Evolutionary conservation across 2,329 filamentous ascomycete genomes (phyloP).

Genomic region (Aspergillus ochraceus): DNA sequence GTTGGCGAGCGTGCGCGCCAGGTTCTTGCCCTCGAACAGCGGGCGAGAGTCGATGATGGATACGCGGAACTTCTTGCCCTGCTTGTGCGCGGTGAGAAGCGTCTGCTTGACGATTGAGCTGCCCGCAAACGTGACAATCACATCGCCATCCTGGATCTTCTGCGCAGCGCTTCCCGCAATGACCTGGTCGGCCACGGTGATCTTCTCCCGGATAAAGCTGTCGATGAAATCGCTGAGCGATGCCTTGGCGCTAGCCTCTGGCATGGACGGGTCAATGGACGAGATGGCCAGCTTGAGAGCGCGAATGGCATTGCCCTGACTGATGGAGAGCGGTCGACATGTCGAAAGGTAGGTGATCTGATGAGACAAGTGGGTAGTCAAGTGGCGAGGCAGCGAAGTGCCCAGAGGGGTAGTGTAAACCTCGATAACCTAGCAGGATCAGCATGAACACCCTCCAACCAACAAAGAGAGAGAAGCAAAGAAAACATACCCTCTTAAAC

Average conservation of each 20-base stretch:
- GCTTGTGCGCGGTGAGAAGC: constrained; percentile 67
- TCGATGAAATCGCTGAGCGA: constrained; percentile 79
- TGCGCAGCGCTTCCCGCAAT: constrained; percentile 75
- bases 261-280: constrained; percentile 81
- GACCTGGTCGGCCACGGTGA: constrained; percentile 81
- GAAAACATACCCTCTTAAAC: constrained; percentile 72
- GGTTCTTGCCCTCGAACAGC: constrained; percentile 66
- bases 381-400: constrained; percentile 82
- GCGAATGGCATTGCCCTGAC: constrained; percentile 94
- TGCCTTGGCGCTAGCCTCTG: constrained; percentile 79
- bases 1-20: constrained; percentile 69
- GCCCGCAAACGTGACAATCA: constrained; percentile 83
- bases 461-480: not conserved
- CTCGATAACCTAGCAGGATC: constrained; percentile 70
- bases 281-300: constrained; percentile 92
- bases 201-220: constrained; percentile 84
- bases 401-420: constrained; percentile 87
- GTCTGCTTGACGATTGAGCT: constrained; percentile 83
- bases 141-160: constrained; percentile 76
- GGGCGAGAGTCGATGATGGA: constrained; percentile 78
- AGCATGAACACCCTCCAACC: not conserved
- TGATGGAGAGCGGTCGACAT: constrained; percentile 92
- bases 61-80: constrained; percentile 77
- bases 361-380: constrained; percentile 87
- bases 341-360: constrained; percentile 94